A percentile compares a stretch with the other conserved stretches of the same genome.
These are phyloP conservation scores for Leccinellum rugosiceps DNA, from an alignment of 768 basidiomycete genomes.

Conservation along the genomic window DNA sequence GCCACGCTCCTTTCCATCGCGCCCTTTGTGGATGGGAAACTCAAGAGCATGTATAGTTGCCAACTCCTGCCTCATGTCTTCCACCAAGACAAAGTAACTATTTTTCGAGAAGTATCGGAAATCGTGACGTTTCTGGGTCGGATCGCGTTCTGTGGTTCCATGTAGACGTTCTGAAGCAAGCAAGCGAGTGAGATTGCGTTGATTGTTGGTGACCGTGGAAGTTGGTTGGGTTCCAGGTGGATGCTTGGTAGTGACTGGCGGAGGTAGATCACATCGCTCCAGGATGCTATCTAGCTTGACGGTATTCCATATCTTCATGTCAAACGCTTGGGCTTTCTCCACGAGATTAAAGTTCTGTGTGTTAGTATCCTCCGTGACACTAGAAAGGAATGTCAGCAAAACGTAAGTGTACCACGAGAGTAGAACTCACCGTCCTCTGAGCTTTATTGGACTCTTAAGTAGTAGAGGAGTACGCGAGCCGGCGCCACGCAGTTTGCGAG, in stretches of 20 bases:
- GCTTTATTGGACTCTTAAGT: conserved; percentile 66
- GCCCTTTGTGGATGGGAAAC: conserved; percentile 57
- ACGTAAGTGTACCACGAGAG: background rate
- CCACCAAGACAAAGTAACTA: conserved; percentile 83
- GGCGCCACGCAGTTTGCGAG: conserved; percentile 31
- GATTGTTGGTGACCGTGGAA: conserved; percentile 30
- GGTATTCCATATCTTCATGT: conserved; percentile 86
- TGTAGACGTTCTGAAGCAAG: conserved; percentile 81
- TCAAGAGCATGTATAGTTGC: conserved; percentile 85
- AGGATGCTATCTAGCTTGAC: conserved; percentile 70
- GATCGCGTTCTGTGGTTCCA: conserved; percentile 88
- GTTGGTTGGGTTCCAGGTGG: conserved; percentile 30
- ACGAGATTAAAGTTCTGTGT: conserved; percentile 47
- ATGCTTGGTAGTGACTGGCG: conserved; percentile 26
- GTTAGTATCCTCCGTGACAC: conserved; percentile 31
- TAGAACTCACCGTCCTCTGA: conserved; percentile 50
- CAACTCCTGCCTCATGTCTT: conserved; percentile 80
- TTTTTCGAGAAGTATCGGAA: conserved; percentile 80
- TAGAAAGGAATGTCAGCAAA: conserved; percentile 10
- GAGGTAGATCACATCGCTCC: conserved; percentile 54
- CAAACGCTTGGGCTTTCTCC: conserved; percentile 62
- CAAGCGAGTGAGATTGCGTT: conserved; percentile 55
- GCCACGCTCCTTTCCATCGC: conserved; percentile 49
- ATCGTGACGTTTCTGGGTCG: conserved; percentile 82
- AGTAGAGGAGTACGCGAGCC: conserved; percentile 22